Evolutionary conservation across 768 basidiomycete species (phyloP), one percentile per base, ranked within the genome.

Genomic region (Chalciporus chontae): DNA sequence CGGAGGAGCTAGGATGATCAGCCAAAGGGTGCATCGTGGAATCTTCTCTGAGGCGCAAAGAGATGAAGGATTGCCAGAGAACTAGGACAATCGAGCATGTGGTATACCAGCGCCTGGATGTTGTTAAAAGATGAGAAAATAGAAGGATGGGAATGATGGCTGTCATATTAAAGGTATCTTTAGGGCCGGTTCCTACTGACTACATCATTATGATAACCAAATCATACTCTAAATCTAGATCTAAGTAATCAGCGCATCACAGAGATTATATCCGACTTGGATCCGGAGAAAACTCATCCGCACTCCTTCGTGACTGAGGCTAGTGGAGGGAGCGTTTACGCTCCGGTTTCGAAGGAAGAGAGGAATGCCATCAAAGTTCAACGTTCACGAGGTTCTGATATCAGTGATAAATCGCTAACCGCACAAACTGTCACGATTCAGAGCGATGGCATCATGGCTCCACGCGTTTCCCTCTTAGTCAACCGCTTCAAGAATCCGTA

Each of bases 81-180:
- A 44, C 8, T 50, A 39, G 54, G 66, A 71, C 73, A 75, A 71
- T 64, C 76, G 62, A 75, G 69, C 77, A 80, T 83, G 78, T 83
- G 77, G 76, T 76, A 72, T 60, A 60, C 63, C 58, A 64, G 73
- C 61, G 71, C 76, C 83, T 77, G 71, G 55, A 71, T 70, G 71
- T 77, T 81, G 83, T 83, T 82, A 83, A 83, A 84, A 83, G 79
- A 82, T 81, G 72, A 10, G 64, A 38, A 45, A 63, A 49, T 1
- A 9, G 37, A 4, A 8, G 15, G 5, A 7, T 10, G 13, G 2
- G 11, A 23, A 10, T 32, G 19, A 15, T 5, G 21, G 24, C 15
- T 2, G 15, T 39, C 53, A 61, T 64, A 56, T 31, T 31, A 45
- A 45, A 11, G 3, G 5, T 2, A 4, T 42, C 42, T 74, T 81